phyloP scores from a whole-genome alignment of 2,329 filamentous ascomycete genomes.

The Myrmaecium sp. region DNA sequence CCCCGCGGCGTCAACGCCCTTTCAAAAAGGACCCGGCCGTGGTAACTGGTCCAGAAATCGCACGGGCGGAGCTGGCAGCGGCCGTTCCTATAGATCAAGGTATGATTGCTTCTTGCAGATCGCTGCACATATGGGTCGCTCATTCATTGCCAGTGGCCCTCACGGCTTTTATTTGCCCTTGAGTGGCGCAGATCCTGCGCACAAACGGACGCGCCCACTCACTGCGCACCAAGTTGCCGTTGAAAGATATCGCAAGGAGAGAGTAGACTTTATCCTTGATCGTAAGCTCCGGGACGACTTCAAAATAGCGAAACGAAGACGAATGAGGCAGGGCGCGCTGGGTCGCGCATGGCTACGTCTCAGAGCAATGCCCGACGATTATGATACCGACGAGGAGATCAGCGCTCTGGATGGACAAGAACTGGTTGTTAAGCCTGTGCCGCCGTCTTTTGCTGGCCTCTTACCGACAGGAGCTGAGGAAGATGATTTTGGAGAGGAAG shows the following conservation, averaged over 20 bases:
- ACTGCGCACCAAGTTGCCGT: conserved; percentile 72
- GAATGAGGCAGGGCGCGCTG: conserved; percentile 49
- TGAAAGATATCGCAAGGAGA: conserved; percentile 58
- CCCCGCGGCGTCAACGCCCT: conserved; percentile 8
- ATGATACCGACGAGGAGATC: conserved; percentile 28
- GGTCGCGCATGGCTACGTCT: conserved; percentile 50
- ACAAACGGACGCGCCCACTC: conserved; percentile 49
- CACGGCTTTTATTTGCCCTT: conserved; percentile 33
- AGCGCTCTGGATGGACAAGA: conserved; percentile 4
- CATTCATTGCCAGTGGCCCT: conserved; percentile 30
- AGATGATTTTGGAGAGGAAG: conserved; percentile 65
- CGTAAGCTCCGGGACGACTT: conserved; percentile 54
- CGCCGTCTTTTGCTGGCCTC: conserved; percentile 34
- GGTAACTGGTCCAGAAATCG: conserved; percentile 31
- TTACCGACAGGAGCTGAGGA: conserved; percentile 36
- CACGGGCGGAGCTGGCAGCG: conserved; percentile 8
- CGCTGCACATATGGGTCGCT: conserved; percentile 5
- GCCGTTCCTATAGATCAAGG: conserved; percentile 16
- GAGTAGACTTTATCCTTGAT: conserved; percentile 68
- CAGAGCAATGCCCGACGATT: conserved; percentile 28
- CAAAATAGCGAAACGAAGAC: conserved; percentile 42
- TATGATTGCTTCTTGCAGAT: conserved; percentile 10
- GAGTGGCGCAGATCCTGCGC: conserved; percentile 28
- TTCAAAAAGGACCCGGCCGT: conserved; percentile 27
- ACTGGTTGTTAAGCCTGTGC: conserved; percentile 6